Base-by-base conservation (phyloP, 163 green algal genomes). In the Coccomyxa subellipsoidea region DNA sequence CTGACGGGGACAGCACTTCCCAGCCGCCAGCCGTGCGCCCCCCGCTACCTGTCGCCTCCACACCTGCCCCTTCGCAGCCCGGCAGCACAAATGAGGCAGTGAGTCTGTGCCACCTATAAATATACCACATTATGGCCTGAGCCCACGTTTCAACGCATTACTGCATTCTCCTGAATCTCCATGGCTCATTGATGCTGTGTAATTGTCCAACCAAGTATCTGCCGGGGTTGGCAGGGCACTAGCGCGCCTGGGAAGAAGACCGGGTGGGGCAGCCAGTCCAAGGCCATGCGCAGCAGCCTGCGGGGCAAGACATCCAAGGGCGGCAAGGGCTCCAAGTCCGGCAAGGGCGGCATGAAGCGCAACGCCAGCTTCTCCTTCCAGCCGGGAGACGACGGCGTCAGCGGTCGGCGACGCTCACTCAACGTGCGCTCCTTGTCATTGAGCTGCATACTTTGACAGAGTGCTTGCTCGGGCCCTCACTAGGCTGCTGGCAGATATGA, bases 291-390 rank as follows among this genome's bases (percentile, higher is more conserved):
- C 15, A 59, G 47, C 47, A 59, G 47, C 47, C 47, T 59, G 21
- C 21, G 66, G 27, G 66, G 66, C 6, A 73, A 73, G 66, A 7
- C 66, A 34, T 32, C 27, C 66, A 73, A 32, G 29, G 66, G 66
- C 10, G 29, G n/a, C 66, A 73, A 73, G 66, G 66, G 66, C 66
- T 73, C 66, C 66, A 73, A 73, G 27, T 36, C 29, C 27, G 66
- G 66, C 66, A 73, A 73, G 66, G 66, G n/a, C 21, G 66, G 66
- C 21, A 73, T 73, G 66, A 73, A 73, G 66, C 66, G 66, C 66
- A 73, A 34, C 7, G 66, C 66, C 66, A 73, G 66, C 66, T 73
- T 73, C 7, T 18, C 18, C 66, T 73, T 73, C 66, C 29, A 18
- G 66, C 66, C 66, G 29, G 66, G 29, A 32, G 66, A 73, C 66